A percentile compares a stretch with the other conserved stretches of the same genome.
Evolutionary conservation across 2,329 filamentous ascomycete species (phyloP).

Genomic region (Pseudocercospora musae): DNA sequence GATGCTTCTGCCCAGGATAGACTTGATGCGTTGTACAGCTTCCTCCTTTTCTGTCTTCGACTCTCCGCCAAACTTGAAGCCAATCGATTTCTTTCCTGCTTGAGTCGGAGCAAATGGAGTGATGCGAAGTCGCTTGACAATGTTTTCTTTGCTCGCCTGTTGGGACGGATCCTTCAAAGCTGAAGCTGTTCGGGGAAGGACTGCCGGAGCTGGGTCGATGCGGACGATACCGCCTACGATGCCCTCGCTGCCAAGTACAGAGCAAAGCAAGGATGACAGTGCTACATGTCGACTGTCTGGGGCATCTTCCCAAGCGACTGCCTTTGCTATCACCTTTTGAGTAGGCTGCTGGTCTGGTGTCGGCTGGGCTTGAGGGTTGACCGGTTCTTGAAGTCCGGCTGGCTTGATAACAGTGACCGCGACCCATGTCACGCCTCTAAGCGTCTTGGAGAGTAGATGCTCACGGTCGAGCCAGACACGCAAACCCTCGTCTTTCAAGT

Average conservation of each 20-base stretch:
- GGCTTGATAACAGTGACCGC: constrained; percentile 84
- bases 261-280: constrained; percentile 73
- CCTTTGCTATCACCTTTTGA: constrained; percentile 69
- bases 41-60: constrained; percentile 80
- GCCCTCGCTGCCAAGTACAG: constrained; percentile 65
- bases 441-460: constrained; percentile 64
- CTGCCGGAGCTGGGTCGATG: constrained; percentile 74
- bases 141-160: constrained; percentile 41
- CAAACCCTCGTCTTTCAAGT: constrained; percentile 56
- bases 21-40: constrained; percentile 65
- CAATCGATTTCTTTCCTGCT: constrained; percentile 55
- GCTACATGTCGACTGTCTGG: constrained; percentile 77
- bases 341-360: constrained; percentile 57
- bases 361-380: constrained; percentile 69
- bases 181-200: constrained; percentile 61
- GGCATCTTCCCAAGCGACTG: constrained; percentile 79
- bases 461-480: constrained; percentile 85
- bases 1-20: constrained; percentile 67
- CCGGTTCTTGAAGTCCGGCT: constrained; percentile 66
- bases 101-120: constrained; percentile 68
- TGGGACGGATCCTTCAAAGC: constrained; percentile 40
- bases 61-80: constrained; percentile 83
- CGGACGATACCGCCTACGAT: constrained; percentile 85
- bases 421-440: constrained; percentile 74
- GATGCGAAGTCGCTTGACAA: constrained; percentile 68